Percentiles rank a stretch among this genome's conserved stretches.
phyloP scores from a whole-genome alignment of 2,329 filamentous ascomycete species.

The Pestalotiopsis sp. region DNA sequence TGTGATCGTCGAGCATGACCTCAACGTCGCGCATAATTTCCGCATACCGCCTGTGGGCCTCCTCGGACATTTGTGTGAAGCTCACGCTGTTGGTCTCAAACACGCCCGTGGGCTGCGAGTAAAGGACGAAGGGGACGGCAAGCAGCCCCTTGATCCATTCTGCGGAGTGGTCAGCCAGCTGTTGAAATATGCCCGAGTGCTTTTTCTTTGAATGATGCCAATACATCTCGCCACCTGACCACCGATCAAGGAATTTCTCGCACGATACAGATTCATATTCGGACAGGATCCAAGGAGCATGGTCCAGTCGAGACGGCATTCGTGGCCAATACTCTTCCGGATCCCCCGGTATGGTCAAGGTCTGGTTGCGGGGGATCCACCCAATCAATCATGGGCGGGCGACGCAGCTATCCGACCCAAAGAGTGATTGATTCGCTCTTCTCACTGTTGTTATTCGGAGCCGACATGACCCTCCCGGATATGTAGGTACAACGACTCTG shows the following conservation, averaged over 20 bases:
- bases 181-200: slow-evolving; percentile 8
- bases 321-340: slow-evolving; percentile 3
- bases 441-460: not conserved
- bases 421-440: not conserved
- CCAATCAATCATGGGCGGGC: not conserved
- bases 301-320: not conserved
- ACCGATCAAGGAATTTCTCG: not conserved
- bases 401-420: not conserved
- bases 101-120: slow-evolving; percentile 89
- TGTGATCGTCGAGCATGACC: slow-evolving; percentile 88
- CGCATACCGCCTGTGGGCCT: slow-evolving; percentile 85
- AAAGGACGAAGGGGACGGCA: slow-evolving; percentile 93
- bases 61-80: slow-evolving; percentile 73
- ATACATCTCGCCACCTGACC: not conserved
- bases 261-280: not conserved
- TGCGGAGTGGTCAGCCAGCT: slow-evolving; percentile 29
- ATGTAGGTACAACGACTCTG: not conserved
- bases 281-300: too few relatives aligned
- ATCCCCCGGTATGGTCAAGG: not conserved
- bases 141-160: slow-evolving; percentile 98
- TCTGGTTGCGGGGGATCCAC: not conserved
- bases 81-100: slow-evolving; percentile 70
- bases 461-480: not conserved
- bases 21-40: slow-evolving; percentile 97
- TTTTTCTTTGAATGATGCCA: not conserved